A percentile compares a stretch with the other conserved stretches of the same genome.
These are phyloP conservation scores for Camelina hispida DNA, from an alignment of 345 rosid species.

Conservation along the genomic window DNA sequence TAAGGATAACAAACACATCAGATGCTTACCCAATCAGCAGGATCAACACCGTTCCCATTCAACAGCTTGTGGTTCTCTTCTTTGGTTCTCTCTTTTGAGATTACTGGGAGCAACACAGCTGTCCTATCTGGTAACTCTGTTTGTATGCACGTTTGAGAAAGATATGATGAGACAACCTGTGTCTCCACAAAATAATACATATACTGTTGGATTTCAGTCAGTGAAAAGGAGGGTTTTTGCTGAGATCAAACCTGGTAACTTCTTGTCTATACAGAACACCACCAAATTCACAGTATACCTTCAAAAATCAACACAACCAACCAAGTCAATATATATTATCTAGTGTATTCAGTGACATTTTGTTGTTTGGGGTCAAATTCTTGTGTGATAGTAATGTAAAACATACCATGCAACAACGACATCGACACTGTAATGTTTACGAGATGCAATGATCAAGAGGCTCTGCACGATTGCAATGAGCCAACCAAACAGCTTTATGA, in stretches of 20 bases:
- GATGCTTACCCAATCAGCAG: conserved; percentile 81
- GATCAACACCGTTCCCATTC: conserved; percentile 83
- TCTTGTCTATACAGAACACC: conserved; percentile 95
- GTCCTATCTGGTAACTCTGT: conserved; percentile 91
- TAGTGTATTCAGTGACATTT: not conserved
- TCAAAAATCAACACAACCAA: conserved; percentile 17
- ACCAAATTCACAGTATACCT: conserved; percentile 97
- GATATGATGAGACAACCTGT: conserved; percentile 10
- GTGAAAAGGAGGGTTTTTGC: not conserved
- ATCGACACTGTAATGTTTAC: conserved; percentile 97
- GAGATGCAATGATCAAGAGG: conserved; percentile 88
- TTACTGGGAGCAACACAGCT: conserved; percentile 63
- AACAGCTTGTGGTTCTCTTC: conserved; percentile 95
- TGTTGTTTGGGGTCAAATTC: not conserved
- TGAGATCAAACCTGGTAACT: conserved; percentile 80
- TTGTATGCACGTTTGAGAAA: conserved; percentile 14
- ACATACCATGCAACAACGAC: conserved; percentile 94
- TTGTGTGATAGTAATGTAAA: not conserved
- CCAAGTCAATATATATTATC: conserved; percentile 22
- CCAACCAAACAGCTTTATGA: conserved; percentile 88
- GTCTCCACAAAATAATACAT: not conserved
- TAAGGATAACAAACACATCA: not conserved
- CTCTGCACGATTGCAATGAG: conserved; percentile 81
- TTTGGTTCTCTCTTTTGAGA: conserved; percentile 74
- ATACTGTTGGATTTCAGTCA: not conserved